These are phyloP conservation scores for Tetrapisispora phaffii DNA, from an alignment of 805 yeast species.

Conservation along the genomic window DNA sequence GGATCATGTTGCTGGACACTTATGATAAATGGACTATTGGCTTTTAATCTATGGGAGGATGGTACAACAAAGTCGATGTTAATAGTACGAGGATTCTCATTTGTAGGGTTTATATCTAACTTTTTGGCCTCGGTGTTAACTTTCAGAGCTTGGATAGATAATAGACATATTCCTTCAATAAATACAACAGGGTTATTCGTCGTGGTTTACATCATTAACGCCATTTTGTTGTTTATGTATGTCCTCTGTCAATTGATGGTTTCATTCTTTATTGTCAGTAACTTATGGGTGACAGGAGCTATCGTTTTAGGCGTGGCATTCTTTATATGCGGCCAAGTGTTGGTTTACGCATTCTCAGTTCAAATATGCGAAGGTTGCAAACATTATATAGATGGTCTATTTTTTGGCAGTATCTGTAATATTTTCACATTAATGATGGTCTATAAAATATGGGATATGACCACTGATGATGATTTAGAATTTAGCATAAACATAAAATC, in stretches of 20 bases:
- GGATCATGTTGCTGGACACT: conserved; percentile 64
- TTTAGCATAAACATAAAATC: conserved; percentile 55
- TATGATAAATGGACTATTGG: conserved; percentile 64
- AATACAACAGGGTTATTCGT: conserved; percentile 63
- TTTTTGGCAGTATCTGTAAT: conserved; percentile 75
- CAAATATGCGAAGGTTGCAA: conserved; percentile 58
- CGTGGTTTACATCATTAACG: conserved; percentile 63
- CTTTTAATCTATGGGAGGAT: conserved; percentile 91
- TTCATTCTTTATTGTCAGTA: conserved; percentile 55
- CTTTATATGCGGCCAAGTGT: conserved; percentile 71
- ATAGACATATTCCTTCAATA: conserved; percentile 35
- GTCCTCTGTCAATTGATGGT: conserved; percentile 59
- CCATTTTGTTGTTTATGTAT: conserved; percentile 51
- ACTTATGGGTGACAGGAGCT: conserved; percentile 89
- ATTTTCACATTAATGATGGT: conserved; percentile 86
- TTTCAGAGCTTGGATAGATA: conserved; percentile 52
- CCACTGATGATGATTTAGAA: conserved; percentile 89
- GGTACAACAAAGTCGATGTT: conserved; percentile 64
- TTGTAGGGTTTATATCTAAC: conserved; percentile 49
- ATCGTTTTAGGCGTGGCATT: conserved; percentile 58
- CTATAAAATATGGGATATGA: conserved; percentile 93
- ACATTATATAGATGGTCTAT: conserved; percentile 85
- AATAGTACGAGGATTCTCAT: conserved; percentile 42
- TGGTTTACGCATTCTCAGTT: conserved; percentile 59
- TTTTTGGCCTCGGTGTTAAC: conserved; percentile 65